Percentiles rank a stretch among this genome's conserved stretches.
These are phyloP conservation scores for Solanum paucissectum DNA, from an alignment of 257 asterid genomes.

Conservation along the genomic window DNA sequence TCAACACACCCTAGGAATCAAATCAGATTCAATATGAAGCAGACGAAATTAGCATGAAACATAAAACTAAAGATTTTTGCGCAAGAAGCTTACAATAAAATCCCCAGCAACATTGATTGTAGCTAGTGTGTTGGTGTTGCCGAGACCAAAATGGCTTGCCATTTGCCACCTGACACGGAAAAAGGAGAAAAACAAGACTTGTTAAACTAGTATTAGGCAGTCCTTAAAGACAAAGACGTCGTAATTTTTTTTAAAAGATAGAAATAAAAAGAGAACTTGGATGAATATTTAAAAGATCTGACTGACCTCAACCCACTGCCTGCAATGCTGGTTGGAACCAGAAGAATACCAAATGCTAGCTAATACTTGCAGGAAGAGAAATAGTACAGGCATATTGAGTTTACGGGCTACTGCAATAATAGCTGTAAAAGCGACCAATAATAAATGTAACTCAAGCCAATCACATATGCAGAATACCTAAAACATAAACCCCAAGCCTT, in stretches of 20 bases:
- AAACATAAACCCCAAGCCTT: background rate
- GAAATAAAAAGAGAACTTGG: background rate
- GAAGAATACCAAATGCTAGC: slow-evolving; percentile 34
- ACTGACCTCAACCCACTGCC: slow-evolving; percentile 80
- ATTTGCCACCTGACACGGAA: slow-evolving; percentile 51
- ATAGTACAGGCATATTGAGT: slow-evolving; percentile 42
- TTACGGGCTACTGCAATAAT: slow-evolving; percentile 69
- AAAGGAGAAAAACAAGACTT: background rate
- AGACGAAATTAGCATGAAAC: background rate
- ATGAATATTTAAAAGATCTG: background rate
- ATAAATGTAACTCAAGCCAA: slow-evolving; percentile 49
- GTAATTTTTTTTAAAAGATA: background rate
- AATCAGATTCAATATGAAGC: background rate
- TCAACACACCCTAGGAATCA: slow-evolving; percentile 38
- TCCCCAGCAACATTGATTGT: slow-evolving; percentile 94
- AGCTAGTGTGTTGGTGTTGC: slow-evolving; percentile 89
- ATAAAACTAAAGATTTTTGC: background rate
- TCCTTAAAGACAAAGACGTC: background rate
- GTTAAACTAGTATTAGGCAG: too few species aligned
- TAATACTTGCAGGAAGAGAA: slow-evolving; percentile 50
- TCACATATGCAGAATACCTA: slow-evolving; percentile 31
- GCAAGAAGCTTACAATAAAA: slow-evolving; percentile 42
- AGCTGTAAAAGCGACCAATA: slow-evolving; percentile 81
- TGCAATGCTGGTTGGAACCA: slow-evolving; percentile 19
- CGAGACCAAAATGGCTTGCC: slow-evolving; percentile 89